Percentiles rank a stretch among this genome's conserved stretches.
phyloP scores from a whole-genome alignment of 169 alveolate genomes.

The Cryptosporidium meleagridis region DNA sequence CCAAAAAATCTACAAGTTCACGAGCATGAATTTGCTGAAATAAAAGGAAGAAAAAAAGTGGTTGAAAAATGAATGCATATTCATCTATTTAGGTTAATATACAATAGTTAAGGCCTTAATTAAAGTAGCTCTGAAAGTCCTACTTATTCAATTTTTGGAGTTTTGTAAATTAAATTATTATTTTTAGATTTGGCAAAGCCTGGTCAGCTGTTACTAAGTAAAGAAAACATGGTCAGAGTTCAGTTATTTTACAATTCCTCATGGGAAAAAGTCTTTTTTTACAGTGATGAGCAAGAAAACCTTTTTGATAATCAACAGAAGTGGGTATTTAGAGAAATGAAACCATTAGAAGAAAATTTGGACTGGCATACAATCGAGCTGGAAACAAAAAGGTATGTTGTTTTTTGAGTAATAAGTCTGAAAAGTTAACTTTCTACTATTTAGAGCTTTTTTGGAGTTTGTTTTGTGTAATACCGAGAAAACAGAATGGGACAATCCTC shows the following conservation, averaged over 20 bases:
- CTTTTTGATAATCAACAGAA: neutral
- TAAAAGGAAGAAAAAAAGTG: neutral
- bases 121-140: neutral
- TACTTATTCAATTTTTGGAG: neutral
- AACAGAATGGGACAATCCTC: conserved; percentile 73
- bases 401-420: neutral
- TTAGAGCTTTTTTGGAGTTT: conserved; percentile 40
- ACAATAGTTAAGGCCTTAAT: neutral
- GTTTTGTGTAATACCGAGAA: conserved; percentile 28
- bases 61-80: neutral
- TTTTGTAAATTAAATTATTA: neutral
- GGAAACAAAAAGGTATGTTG: conserved; percentile 30
- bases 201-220: neutral
- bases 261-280: conserved; percentile 27
- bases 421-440: neutral
- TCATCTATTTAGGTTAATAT: neutral
- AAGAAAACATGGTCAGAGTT: conserved; percentile 25
- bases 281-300: conserved; percentile 26
- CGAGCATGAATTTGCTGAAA: conserved; percentile 27
- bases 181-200: neutral
- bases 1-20: conserved; percentile 5
- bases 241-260: conserved; percentile 42
- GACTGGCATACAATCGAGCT: conserved; percentile 38
- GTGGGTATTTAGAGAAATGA: conserved; percentile 34
- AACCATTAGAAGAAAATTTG: neutral